Conservation (phyloP, 495 filamentous ascomycete species). For the Umbilicaria muhlenbergii region DNA sequence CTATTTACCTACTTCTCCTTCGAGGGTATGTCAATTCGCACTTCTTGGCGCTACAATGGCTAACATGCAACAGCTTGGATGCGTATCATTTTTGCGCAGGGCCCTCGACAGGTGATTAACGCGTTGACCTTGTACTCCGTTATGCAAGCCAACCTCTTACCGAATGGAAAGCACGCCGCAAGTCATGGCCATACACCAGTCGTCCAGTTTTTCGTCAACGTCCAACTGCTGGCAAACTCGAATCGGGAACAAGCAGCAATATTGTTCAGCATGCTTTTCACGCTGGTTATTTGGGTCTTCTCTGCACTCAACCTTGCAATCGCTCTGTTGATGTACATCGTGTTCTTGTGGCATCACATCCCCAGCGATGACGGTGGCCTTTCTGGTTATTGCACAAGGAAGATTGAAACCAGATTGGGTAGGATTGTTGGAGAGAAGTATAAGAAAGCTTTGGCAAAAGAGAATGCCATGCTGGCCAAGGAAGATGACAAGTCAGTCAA, state of each 20-base stretch:
- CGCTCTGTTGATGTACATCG: constrained; percentile 60
- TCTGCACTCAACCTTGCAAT: constrained; percentile 57
- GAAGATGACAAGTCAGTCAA: constrained; percentile 35
- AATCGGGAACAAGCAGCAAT: constrained; percentile 67
- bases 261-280: constrained; percentile 80
- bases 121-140: constrained; percentile 76
- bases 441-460: constrained; percentile 69
- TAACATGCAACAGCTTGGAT: constrained; percentile 52
- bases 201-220: constrained; percentile 58
- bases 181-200: constrained; percentile 34
- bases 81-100: constrained; percentile 74
- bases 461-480: constrained; percentile 44
- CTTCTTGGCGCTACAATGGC: background rate
- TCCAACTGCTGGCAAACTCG: constrained; percentile 49
- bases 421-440: constrained; percentile 70
- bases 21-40: constrained; percentile 42
- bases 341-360: constrained; percentile 84
- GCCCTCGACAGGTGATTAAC: constrained; percentile 81
- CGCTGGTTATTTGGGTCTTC: constrained; percentile 77
- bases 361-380: constrained; percentile 63
- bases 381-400: constrained; percentile 70
- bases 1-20: constrained; percentile 92
- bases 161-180: constrained; percentile 34
- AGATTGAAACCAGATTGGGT: constrained; percentile 67
- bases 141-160: constrained; percentile 49